Conservation (phyloP, 1,284 basidiomycete genomes). For the Cryptococcus floricola region DNA sequence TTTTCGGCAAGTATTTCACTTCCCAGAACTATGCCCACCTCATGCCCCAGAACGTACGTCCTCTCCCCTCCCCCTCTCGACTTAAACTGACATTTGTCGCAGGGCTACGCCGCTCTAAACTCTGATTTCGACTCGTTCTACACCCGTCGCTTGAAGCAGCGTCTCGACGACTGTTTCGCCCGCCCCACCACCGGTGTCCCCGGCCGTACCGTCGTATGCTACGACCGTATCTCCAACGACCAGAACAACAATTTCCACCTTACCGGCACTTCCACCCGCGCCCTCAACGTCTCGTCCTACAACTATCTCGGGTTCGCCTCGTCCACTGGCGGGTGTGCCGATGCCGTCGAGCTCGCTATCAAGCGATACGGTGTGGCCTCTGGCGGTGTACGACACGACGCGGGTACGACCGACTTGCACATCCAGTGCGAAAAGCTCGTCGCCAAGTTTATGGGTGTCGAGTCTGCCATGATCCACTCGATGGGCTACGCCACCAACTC, state of each 20-base stretch:
- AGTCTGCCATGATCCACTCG: conserved; percentile 83
- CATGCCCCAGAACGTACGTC: conserved; percentile 69
- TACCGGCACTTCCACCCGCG: conserved; percentile 77
- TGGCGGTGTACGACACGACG: conserved; percentile 74
- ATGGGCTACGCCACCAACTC: conserved; percentile 99
- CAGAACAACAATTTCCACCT: conserved; percentile 74
- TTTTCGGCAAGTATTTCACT: conserved; percentile 81
- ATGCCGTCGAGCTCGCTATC: conserved; percentile 80
- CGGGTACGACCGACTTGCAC: conserved; percentile 81
- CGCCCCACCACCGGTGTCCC: conserved; percentile 92
- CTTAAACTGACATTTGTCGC: conserved; percentile 5
- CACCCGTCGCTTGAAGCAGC: conserved; percentile 87
- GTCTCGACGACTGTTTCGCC: conserved; percentile 94
- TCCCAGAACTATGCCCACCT: conserved; percentile 73
- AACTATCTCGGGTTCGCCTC: conserved; percentile 99
- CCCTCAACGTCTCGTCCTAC: conserved; percentile 95
- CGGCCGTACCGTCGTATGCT: conserved; percentile 82
- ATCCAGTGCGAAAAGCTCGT: conserved; percentile 78
- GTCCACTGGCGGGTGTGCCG: conserved; percentile 85
- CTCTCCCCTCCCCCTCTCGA: conserved; percentile 2
- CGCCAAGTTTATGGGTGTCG: conserved; percentile 81
- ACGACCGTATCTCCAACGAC: conserved; percentile 80
- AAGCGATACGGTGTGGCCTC: conserved; percentile 73
- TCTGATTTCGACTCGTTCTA: conserved; percentile 99
- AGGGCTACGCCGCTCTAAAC: conserved; percentile 95